A percentile compares a stretch with the other conserved stretches of the same genome.
These are phyloP conservation scores for Hydrangea macrophylla DNA, from an alignment of 148 eudicot genomes.

Conservation along the genomic window DNA sequence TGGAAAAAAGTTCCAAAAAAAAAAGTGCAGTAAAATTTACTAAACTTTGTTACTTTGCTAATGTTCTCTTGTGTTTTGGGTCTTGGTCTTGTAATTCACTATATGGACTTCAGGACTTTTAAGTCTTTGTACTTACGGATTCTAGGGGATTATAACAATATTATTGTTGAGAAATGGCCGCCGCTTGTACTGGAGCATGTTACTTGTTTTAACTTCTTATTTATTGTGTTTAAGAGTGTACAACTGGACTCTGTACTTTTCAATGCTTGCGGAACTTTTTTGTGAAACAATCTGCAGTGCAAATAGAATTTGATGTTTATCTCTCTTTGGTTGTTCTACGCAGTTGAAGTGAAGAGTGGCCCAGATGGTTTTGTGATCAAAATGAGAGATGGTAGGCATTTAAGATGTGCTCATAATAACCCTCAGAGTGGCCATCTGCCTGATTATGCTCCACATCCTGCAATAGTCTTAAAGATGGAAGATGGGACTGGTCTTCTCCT, in stretches of 20 bases:
- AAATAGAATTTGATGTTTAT: not conserved
- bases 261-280: not conserved
- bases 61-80: no score
- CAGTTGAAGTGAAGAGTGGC: constrained; percentile 93
- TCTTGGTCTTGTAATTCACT: not conserved
- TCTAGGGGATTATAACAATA: not conserved
- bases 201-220: not conserved
- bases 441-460: constrained; percentile 94
- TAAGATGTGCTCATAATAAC: constrained; percentile 83
- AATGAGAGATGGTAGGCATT: constrained; percentile 78
- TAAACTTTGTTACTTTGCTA: no score
- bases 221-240: not conserved
- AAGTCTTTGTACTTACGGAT: not conserved
- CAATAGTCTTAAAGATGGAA: constrained; percentile 95
- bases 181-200: not conserved
- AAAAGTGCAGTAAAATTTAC: not conserved
- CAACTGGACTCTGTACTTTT: not conserved
- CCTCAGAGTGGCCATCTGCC: constrained; percentile 85
- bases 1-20: not conserved
- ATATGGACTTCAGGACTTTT: no score
- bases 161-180: not conserved
- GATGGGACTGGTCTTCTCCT: constrained; percentile 93
- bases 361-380: constrained; percentile 81
- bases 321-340: constrained; percentile 11
- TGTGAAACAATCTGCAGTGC: not conserved